Percentiles rank a stretch among this genome's conserved stretches.
These are phyloP conservation scores for Raffaelea arxii DNA, from an alignment of 2,329 filamentous ascomycete species.

Conservation along the genomic window DNA sequence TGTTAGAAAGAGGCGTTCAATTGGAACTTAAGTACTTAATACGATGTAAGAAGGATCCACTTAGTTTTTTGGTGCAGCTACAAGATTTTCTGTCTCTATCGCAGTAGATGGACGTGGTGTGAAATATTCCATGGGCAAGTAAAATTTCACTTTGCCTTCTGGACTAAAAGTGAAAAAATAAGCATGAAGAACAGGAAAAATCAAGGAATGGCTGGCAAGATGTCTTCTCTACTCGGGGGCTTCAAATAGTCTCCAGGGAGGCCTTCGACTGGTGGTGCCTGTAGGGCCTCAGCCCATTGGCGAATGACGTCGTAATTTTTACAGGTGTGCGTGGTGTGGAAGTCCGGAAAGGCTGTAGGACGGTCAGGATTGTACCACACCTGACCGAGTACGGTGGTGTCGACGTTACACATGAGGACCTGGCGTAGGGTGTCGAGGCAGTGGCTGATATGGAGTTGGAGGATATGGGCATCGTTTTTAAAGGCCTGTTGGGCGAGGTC, in stretches of 20 bases:
- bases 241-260: conserved; percentile 15
- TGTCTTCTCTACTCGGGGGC: conserved; percentile 7
- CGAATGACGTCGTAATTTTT: conserved; percentile 21
- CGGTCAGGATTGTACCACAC: conserved; percentile 42
- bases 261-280: conserved; percentile 23
- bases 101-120: too few species aligned
- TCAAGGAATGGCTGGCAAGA: conserved; percentile 10
- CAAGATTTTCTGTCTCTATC: too few species aligned
- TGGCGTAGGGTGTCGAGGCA: conserved; percentile 54
- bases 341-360: conserved; percentile 47
- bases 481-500: conserved; percentile 40
- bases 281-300: conserved; percentile 42
- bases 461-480: conserved; percentile 41
- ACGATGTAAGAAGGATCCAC: too few species aligned
- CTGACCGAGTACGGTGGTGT: conserved; percentile 50
- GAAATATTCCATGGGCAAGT: too few species aligned
- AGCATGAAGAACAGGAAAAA: too few species aligned
- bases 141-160: too few species aligned
- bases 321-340: conserved; percentile 51
- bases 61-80: too few species aligned
- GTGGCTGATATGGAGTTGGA: conserved; percentile 48
- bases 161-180: too few species aligned
- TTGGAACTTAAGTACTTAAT: too few species aligned
- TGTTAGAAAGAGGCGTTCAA: too few species aligned
- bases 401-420: conserved; percentile 53